These are phyloP conservation scores for Salix exigua DNA, from an alignment of 345 rosid species.

Conservation along the genomic window DNA sequence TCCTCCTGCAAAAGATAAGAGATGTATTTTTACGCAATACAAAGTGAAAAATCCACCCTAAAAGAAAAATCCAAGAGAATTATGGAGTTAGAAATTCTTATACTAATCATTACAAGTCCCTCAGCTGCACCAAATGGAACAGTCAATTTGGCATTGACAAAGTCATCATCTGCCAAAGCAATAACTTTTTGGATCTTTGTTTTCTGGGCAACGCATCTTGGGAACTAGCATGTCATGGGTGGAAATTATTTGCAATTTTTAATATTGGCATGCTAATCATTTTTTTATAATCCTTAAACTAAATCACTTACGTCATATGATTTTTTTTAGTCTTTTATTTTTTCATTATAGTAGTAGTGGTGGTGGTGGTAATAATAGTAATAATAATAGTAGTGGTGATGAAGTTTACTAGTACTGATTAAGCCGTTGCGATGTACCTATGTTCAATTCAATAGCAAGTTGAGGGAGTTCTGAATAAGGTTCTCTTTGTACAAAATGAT, in stretches of 20 bases:
- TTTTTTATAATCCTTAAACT: no score
- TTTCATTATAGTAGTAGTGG: no score
- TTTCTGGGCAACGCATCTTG: neutral
- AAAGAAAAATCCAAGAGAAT: neutral
- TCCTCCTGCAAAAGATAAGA: constrained; percentile 62
- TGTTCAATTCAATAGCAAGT: no score
- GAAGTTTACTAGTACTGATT: no score
- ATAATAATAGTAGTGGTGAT: no score
- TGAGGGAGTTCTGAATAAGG: no score
- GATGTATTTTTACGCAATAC: neutral
- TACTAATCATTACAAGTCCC: neutral
- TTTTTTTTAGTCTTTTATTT: no score
- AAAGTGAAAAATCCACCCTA: neutral
- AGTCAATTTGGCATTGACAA: neutral
- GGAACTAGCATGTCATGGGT: neutral
- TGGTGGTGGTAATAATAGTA: no score
- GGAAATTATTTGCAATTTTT: neutral
- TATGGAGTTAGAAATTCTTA: neutral
- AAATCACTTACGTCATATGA: no score
- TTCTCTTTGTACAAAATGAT: no score
- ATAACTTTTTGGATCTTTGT: neutral
- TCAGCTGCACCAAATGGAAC: neutral
- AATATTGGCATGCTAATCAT: neutral
- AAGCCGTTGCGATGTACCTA: no score
- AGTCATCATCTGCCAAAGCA: neutral